A percentile compares a stretch with the other conserved stretches of the same genome.
Conservation (phyloP, 371 early-diverging fungal genomes). For the Mucor piriformis region DNA sequence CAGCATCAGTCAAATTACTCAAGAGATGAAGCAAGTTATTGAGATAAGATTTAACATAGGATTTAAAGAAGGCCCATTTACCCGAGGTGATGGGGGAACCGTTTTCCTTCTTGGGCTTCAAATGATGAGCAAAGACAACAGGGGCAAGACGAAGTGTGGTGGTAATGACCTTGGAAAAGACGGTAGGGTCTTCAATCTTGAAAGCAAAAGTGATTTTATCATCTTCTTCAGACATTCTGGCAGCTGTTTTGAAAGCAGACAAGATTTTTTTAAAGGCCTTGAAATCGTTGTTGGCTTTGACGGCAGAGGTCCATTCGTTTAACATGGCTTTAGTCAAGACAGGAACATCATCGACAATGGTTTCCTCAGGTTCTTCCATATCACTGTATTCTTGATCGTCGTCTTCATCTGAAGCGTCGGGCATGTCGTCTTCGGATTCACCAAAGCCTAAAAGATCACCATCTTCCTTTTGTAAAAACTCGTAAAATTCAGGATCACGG, state of each 20-base stretch:
- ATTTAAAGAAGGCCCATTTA: conserved; percentile 74
- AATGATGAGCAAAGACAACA: conserved; percentile 58
- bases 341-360: conserved; percentile 21
- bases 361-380: conserved; percentile 25
- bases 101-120: conserved; percentile 50
- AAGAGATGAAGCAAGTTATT: conserved; percentile 72
- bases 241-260: conserved; percentile 83
- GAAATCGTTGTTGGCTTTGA: conserved; percentile 40
- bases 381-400: conserved; percentile 35
- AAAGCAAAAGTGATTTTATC: conserved; percentile 53
- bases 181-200: conserved; percentile 70
- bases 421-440: conserved; percentile 46
- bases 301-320: conserved; percentile 67
- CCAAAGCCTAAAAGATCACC: conserved; percentile 77
- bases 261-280: conserved; percentile 68
- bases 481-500: conserved; percentile 88
- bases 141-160: conserved; percentile 62
- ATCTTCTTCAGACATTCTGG: conserved; percentile 75
- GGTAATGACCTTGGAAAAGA: conserved; percentile 82
- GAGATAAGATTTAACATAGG: conserved; percentile 81
- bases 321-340: conserved; percentile 75
- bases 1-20: conserved; percentile 75
- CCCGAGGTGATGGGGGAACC: conserved; percentile 48
- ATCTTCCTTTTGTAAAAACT: conserved; percentile 88
- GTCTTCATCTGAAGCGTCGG: conserved; percentile 54